Evolutionary conservation across 2,329 filamentous ascomycete genomes (phyloP).

Genomic region (Didymosphaeria variabile): DNA sequence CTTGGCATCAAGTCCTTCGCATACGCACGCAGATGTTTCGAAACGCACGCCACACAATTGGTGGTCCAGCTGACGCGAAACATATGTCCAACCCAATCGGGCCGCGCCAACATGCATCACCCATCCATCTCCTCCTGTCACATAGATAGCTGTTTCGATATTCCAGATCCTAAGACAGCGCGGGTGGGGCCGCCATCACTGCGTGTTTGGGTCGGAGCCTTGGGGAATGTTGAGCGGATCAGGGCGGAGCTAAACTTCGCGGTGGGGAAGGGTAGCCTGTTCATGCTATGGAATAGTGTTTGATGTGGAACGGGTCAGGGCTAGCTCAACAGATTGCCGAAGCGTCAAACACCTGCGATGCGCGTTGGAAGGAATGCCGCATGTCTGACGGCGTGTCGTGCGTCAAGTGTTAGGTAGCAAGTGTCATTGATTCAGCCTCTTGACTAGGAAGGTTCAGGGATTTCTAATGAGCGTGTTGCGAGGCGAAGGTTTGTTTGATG

Average conservation of each 20-base stretch:
- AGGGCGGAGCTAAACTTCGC: background rate
- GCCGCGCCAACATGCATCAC: background rate
- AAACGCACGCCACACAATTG: slow-evolving; percentile 5
- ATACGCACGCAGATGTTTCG: background rate
- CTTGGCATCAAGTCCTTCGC: background rate
- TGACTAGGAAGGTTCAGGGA: background rate
- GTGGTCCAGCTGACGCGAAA: background rate
- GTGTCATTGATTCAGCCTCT: slow-evolving; percentile 2
- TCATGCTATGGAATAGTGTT: too few species aligned
- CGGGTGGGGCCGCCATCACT: background rate
- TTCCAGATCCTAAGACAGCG: background rate
- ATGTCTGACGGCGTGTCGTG: slow-evolving; percentile 7
- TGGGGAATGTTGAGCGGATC: slow-evolving; percentile 6
- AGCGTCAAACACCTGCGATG: slow-evolving; percentile 10
- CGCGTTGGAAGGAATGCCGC: background rate
- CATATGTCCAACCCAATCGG: background rate
- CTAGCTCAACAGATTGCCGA: slow-evolving; percentile 8
- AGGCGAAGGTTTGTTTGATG: background rate
- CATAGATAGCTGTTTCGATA: background rate
- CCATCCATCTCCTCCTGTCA: background rate
- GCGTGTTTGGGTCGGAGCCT: background rate
- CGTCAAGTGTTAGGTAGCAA: slow-evolving; percentile 1
- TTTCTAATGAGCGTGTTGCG: slow-evolving; percentile 1
- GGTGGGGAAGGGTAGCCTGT: background rate
- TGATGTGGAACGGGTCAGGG: background rate